These are phyloP conservation scores for Tolypocladium nubicola DNA, from an alignment of 2,329 filamentous ascomycete genomes.

Conservation along the genomic window DNA sequence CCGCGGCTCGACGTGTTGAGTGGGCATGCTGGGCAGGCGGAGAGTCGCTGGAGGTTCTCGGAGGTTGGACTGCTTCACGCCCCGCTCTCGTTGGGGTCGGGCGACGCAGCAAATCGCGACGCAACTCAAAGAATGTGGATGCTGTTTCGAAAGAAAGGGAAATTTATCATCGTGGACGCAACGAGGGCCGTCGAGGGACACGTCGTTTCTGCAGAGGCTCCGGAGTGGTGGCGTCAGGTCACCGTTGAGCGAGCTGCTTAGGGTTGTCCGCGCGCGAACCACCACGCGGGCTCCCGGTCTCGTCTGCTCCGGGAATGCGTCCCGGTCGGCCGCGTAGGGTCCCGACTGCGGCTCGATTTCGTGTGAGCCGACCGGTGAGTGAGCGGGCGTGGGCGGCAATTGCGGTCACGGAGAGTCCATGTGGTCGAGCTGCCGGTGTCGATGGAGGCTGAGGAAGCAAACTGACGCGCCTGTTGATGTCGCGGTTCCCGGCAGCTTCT, in stretches of 20 bases:
- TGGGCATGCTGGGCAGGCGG: slow-evolving; percentile 40
- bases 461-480: background rate
- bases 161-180: background rate
- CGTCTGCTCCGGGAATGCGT: background rate
- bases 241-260: background rate
- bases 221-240: background rate
- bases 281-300: background rate
- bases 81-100: background rate
- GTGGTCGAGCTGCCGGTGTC: background rate
- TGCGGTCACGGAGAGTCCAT: background rate
- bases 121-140: background rate
- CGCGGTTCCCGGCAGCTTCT: background rate
- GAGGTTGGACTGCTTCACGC: background rate
- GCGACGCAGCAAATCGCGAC: background rate
- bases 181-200: background rate
- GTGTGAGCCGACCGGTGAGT: background rate
- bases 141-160: background rate
- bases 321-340: background rate
- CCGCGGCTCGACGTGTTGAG: slow-evolving; percentile 40
- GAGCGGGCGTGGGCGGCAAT: background rate
- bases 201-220: background rate
- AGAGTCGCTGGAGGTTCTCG: background rate
- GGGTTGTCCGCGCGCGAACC: background rate
- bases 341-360: background rate
- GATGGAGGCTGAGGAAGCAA: background rate